phyloP scores from a whole-genome alignment of 2,329 filamentous ascomycete genomes.

The Diaporthe sp. region DNA sequence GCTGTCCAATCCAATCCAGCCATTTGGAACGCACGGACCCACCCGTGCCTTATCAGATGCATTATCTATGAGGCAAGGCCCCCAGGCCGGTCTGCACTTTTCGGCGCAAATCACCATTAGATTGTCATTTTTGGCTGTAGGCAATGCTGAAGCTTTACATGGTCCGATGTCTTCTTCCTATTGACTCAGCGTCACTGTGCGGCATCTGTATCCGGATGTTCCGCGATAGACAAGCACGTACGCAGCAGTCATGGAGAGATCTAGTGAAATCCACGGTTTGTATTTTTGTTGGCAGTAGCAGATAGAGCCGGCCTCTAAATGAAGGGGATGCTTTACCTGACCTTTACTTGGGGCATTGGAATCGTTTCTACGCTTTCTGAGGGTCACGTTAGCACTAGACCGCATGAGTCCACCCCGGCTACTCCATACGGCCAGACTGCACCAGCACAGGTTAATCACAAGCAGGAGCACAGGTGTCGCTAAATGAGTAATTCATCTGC shows the following conservation, averaged over 20 bases:
- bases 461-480: conserved; percentile 38
- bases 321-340: neutral
- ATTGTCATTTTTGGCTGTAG: neutral
- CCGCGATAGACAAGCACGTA: neutral
- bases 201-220: no score
- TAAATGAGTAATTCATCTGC: conserved; percentile 40
- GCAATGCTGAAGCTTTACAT: neutral
- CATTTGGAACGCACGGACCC: neutral
- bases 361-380: neutral
- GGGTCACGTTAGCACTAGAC: neutral
- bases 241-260: neutral
- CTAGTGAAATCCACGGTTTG: neutral
- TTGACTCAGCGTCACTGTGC: neutral
- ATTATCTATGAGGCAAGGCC: neutral
- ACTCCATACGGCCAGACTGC: neutral
- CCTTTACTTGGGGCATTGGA: neutral
- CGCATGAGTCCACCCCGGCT: neutral
- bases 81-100: neutral
- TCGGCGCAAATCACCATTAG: neutral
- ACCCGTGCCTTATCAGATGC: conserved; percentile 17
- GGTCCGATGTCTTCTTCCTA: no score
- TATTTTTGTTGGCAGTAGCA: neutral
- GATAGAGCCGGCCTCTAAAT: neutral
- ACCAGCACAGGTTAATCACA: conserved; percentile 35
- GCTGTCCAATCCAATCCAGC: conserved; percentile 7